Base-by-base conservation (phyloP, 768 basidiomycete species). In the Agaricus blazei region DNA sequence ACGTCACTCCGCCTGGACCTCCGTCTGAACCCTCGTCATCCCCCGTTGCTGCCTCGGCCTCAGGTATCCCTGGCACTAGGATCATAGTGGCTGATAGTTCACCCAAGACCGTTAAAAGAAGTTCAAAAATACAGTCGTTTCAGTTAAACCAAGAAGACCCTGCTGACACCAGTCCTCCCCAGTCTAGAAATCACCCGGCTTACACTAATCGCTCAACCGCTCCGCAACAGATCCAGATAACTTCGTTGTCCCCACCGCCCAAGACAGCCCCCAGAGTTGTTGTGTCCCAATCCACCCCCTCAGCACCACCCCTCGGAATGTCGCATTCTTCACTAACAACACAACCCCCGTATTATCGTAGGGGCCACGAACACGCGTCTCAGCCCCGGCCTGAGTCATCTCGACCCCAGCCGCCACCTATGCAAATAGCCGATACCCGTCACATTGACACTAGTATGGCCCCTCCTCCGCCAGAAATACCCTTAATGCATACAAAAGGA, bases 311-410 rank as follows among this genome's bases (percentile, higher is more conserved):
- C 9, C 29, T 43, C 8, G 12, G 27, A 23, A 19, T 24, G 15
- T 45, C 51, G 31, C n/a, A 56, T 50, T 19, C 31, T 11, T 44
- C 54, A 11, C 34, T 19, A 19, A 19, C 29, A 28, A 36, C 40
- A 52, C 9, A 47, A 23, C 47, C 52, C 7, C 34, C 44, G 37
- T 61, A 64, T 40, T 57, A 63, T 58, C 44, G 54, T 27, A 53
- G 56, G 12, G 53, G 65, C 47, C 62, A 65, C 52, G 64, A 65
- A 23, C 24, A 56, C 7, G 53, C 51, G 26, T 47, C 48, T 23
- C 53, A 59, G 46, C 28, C 46, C 19, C 31, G 46, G 15, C 19
- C 24, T 46, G 42, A 51, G 34, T 41, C 52, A 45, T 50, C 52
- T 3, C 48, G 52, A n/a, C 23, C 48, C n/a, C 46, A 36, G 5